phyloP scores from a whole-genome alignment of 768 basidiomycete genomes.

The Boletus sp. region DNA sequence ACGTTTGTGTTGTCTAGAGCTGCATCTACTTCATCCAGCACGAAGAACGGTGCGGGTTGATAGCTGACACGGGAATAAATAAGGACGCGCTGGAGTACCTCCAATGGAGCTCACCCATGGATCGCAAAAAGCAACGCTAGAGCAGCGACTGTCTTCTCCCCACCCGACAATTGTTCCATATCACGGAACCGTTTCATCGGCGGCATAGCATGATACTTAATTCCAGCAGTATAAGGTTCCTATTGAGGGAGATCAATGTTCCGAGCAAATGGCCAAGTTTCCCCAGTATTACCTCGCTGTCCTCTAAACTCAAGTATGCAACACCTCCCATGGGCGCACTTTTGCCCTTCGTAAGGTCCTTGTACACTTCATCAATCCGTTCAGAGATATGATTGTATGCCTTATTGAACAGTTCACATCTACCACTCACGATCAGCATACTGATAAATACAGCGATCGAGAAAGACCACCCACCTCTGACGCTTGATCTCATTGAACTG shows the following conservation, averaged over 20 bases:
- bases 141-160: conserved; percentile 98
- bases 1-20: conserved; percentile 99
- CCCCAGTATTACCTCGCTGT: conserved; percentile 72
- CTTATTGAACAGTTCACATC: conserved; percentile 88
- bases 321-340: conserved; percentile 94
- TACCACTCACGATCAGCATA: conserved; percentile 9
- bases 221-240: conserved; percentile 85
- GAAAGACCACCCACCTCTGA: conserved; percentile 52
- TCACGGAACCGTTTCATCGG: conserved; percentile 99
- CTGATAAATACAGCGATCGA: neutral
- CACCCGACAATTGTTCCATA: conserved; percentile 98
- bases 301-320: conserved; percentile 94
- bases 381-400: conserved; percentile 97
- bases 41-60: conserved; percentile 96
- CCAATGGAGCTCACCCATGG: conserved; percentile 61
- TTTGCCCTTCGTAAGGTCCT: conserved; percentile 95
- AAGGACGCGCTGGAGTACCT: neutral
- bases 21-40: conserved; percentile 97
- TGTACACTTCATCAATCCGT: conserved; percentile 93
- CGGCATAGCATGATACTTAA: conserved; percentile 99
- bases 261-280: conserved; percentile 20
- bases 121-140: conserved; percentile 96
- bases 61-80: conserved; percentile 51
- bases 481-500: conserved; percentile 87
- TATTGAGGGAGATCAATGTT: conserved; percentile 26